A percentile compares a stretch with the other conserved stretches of the same genome.
Conservation (phyloP, 2,329 filamentous ascomycete species). For the Sporothrix sp. region DNA sequence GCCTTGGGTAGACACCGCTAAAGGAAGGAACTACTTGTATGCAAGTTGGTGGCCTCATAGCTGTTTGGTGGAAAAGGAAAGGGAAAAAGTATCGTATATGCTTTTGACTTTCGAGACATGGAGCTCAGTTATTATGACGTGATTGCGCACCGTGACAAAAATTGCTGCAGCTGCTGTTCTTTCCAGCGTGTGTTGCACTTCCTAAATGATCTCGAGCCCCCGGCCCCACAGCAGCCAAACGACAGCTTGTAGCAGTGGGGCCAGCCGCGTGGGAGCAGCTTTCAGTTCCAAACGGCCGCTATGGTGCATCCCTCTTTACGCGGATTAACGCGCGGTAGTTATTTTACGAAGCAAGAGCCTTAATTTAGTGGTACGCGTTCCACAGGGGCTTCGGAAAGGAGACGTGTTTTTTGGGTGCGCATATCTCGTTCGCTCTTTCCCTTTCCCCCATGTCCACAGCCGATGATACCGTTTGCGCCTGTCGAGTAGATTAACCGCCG, state of each 20-base stretch:
- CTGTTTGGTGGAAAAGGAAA: no score
- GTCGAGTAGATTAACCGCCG: neutral
- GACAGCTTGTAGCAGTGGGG: constrained; percentile 10
- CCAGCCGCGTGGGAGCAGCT: constrained; percentile 4
- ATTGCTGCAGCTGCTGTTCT: neutral
- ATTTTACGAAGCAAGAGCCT: constrained; percentile 1
- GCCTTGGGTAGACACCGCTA: neutral
- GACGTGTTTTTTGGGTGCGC: constrained; percentile 16
- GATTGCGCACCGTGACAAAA: no score
- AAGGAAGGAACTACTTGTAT: no score
- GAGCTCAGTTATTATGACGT: no score
- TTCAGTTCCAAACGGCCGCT: neutral
- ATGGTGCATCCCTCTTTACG: constrained; percentile 1
- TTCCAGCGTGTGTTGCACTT: neutral
- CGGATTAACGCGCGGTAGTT: no score
- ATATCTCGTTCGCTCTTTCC: neutral
- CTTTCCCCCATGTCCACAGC: neutral
- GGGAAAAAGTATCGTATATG: no score
- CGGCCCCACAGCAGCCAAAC: neutral
- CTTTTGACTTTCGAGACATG: no score
- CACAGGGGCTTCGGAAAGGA: constrained; percentile 10
- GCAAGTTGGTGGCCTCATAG: no score
- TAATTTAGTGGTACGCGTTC: constrained; percentile 12
- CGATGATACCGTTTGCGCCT: neutral
- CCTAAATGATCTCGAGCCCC: neutral